Conservation (phyloP, 2,329 filamentous ascomycete species). For the Cladosporium cucumerinum region DNA sequence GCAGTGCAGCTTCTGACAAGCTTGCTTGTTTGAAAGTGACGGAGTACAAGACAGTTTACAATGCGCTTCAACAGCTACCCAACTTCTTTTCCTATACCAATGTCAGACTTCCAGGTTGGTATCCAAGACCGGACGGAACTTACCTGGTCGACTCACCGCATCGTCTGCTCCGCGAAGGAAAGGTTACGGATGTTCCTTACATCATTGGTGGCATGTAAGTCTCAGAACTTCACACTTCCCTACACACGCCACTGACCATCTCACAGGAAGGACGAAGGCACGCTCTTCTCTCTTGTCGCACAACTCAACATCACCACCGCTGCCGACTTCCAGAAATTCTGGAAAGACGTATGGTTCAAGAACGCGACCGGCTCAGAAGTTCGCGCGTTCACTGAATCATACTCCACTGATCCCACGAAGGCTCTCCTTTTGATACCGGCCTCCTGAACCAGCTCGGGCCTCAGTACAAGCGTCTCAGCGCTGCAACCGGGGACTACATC, state of each 20-base stretch:
- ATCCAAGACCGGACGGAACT: conserved; percentile 19
- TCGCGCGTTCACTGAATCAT: conserved; percentile 18
- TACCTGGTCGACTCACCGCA: conserved; percentile 19
- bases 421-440: conserved; percentile 17
- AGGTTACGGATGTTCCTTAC: conserved; percentile 18
- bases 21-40: conserved; percentile 60
- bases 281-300: conserved; percentile 17
- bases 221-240: background rate
- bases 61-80: conserved; percentile 17
- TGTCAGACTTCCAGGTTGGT: conserved; percentile 17
- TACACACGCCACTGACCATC: background rate
- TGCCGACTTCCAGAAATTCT: conserved; percentile 21
- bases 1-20: conserved; percentile 45
- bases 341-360: conserved; percentile 21
- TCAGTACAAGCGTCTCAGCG: conserved; percentile 19
- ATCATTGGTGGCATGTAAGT: conserved; percentile 18
- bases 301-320: conserved; percentile 20
- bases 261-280: conserved; percentile 8
- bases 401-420: conserved; percentile 14
- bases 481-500: conserved; percentile 20
- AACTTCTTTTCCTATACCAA: conserved; percentile 20
- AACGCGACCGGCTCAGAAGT: conserved; percentile 19
- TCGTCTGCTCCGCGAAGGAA: conserved; percentile 17
- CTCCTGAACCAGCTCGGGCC: conserved; percentile 16
- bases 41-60: conserved; percentile 17